A percentile compares a stretch with the other conserved stretches of the same genome.
Conservation (phyloP, 495 filamentous ascomycete species). For the Talaromyces proteolyticus region DNA sequence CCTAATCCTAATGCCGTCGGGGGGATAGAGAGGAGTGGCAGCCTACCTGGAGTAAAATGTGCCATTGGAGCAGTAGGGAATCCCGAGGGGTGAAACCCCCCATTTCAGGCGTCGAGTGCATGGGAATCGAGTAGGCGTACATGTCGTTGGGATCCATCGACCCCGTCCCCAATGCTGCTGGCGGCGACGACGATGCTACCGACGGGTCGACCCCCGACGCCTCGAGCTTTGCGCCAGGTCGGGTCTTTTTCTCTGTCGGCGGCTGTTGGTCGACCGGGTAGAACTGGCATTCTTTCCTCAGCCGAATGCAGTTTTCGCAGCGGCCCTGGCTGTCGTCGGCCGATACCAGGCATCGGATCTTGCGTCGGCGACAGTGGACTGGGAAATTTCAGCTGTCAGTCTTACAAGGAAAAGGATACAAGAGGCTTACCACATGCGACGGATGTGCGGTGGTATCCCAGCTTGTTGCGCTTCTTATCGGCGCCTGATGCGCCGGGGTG, state of each 20-base stretch:
- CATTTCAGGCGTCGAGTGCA: conserved; percentile 33
- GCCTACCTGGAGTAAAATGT: conserved; percentile 31
- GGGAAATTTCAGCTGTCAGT: conserved; percentile 3
- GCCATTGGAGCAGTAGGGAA: conserved; percentile 29
- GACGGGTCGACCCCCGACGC: conserved; percentile 36
- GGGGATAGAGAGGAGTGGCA: neutral
- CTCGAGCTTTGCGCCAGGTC: conserved; percentile 37
- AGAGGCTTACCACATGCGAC: conserved; percentile 87
- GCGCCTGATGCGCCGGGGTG: conserved; percentile 40
- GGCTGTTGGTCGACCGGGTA: conserved; percentile 86
- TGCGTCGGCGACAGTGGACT: conserved; percentile 93
- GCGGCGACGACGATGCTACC: conserved; percentile 37
- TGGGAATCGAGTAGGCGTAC: conserved; percentile 36
- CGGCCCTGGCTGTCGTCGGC: conserved; percentile 73
- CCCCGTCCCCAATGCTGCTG: conserved; percentile 22
- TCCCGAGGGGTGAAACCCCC: conserved; percentile 11
- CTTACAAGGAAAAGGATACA: conserved; percentile 1
- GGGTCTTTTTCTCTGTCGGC: conserved; percentile 44
- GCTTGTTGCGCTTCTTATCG: conserved; percentile 92
- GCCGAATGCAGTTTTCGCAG: conserved; percentile 91
- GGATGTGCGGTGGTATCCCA: conserved; percentile 95
- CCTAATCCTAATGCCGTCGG: too few relatives aligned
- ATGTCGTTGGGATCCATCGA: conserved; percentile 32
- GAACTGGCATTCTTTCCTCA: conserved; percentile 96
- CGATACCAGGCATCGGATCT: conserved; percentile 87